These are phyloP conservation scores for Pichia sp. DNA, from an alignment of 1,139 yeast species.

Conservation along the genomic window DNA sequence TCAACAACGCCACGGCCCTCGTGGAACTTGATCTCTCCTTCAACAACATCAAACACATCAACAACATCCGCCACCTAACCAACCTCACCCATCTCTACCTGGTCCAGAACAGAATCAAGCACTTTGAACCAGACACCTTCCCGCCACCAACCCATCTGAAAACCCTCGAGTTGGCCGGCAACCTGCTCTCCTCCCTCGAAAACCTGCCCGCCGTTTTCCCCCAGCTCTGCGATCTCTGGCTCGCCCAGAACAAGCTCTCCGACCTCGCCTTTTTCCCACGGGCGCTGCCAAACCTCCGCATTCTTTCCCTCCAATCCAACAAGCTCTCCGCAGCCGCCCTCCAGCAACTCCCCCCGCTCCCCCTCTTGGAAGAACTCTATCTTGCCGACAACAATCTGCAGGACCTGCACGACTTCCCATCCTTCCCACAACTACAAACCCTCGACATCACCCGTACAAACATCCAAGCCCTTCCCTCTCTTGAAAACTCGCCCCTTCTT, in stretches of 20 bases:
- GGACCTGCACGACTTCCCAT: not conserved
- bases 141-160: not conserved
- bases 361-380: not conserved
- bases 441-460: not conserved
- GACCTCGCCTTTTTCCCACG: not conserved
- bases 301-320: not conserved
- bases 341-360: not conserved
- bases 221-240: not conserved
- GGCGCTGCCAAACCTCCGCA: not conserved
- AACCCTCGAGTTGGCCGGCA: not conserved
- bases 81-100: not conserved
- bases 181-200: not conserved
- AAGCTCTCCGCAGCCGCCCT: not conserved
- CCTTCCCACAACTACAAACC: not conserved
- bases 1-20: not conserved
- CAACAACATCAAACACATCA: not conserved
- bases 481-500: not conserved
- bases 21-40: not conserved
- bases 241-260: not conserved
- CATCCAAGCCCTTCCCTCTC: not conserved
- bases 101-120: not conserved
- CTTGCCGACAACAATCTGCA: not conserved
- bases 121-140: not conserved
- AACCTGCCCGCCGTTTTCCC: not conserved
- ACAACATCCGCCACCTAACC: not conserved